Evolutionary conservation across 768 basidiomycete species (phyloP).

Genomic region (Tulasnella sp.): DNA sequence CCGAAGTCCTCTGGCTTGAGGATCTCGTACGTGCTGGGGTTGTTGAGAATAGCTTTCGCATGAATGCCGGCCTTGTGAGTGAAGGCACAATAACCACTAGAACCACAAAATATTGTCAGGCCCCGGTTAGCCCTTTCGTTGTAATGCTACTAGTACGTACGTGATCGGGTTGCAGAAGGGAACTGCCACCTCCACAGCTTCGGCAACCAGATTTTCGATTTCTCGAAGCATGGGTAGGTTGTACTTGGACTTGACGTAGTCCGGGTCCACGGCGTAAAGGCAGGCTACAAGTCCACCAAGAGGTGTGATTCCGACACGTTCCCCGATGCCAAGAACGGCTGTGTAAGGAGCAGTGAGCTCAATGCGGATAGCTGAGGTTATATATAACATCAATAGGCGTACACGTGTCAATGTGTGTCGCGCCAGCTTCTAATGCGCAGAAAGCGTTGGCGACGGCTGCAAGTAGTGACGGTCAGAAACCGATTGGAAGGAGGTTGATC

Average conservation of each 20-base stretch:
- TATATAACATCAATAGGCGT: constrained; percentile 24
- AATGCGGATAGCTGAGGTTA: too few species aligned
- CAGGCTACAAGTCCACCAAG: constrained; percentile 95
- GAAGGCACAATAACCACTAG: constrained; percentile 96
- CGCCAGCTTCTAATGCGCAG: constrained; percentile 94
- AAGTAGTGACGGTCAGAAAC: background rate
- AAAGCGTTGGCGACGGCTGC: constrained; percentile 98
- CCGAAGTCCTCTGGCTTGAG: constrained; percentile 99
- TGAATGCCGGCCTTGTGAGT: constrained; percentile 99
- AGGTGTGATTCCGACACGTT: constrained; percentile 97
- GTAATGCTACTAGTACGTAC: constrained; percentile 33
- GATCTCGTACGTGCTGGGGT: constrained; percentile 98
- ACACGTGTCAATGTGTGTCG: constrained; percentile 98
- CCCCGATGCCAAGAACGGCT: constrained; percentile 96
- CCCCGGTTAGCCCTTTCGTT: too few species aligned
- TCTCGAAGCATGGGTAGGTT: constrained; percentile 95
- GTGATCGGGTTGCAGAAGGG: constrained; percentile 96
- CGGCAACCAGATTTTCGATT: constrained; percentile 96
- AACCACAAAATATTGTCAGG: background rate
- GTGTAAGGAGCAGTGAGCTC: background rate
- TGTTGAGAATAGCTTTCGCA: constrained; percentile 99
- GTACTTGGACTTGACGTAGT: constrained; percentile 99
- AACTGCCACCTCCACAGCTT: constrained; percentile 94
- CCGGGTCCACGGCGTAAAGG: constrained; percentile 92
- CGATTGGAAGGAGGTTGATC: background rate